Evolutionary conservation across 768 basidiomycete genomes (phyloP).

Genomic region (Coprinopsis cinerea): DNA sequence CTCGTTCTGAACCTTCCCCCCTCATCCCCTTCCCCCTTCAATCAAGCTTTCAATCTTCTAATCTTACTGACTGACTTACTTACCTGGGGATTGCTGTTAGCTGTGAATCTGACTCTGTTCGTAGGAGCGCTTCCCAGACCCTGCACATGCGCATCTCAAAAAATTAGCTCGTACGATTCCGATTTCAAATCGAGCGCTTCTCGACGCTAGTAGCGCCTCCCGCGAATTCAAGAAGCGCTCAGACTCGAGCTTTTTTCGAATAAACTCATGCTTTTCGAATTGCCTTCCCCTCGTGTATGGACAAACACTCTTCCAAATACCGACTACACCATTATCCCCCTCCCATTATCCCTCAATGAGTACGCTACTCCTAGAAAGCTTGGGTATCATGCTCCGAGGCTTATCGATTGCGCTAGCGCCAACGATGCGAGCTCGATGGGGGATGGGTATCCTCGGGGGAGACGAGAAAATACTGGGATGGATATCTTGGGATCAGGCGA

Average conservation of each 20-base stretch:
- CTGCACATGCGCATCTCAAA: not conserved
- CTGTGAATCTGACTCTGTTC: not conserved
- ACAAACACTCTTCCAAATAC: conserved; percentile 1
- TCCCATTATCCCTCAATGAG: too few species aligned
- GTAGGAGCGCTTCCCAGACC: not conserved
- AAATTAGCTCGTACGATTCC: not conserved
- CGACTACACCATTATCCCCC: not conserved
- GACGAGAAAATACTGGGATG: not conserved
- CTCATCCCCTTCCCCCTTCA: not conserved
- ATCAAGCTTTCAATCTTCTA: not conserved
- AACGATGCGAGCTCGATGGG: not conserved
- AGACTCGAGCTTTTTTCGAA: not conserved
- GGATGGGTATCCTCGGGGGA: not conserved
- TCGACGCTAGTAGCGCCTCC: not conserved
- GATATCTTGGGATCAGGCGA: not conserved
- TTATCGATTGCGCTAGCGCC: not conserved
- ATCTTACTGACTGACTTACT: too few species aligned
- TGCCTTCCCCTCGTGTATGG: not conserved
- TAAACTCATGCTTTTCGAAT: not conserved
- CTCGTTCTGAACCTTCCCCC: too few species aligned
- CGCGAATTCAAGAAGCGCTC: not conserved
- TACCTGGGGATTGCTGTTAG: too few species aligned
- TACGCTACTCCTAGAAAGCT: not conserved
- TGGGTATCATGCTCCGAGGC: not conserved
- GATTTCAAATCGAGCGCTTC: not conserved